Evolutionary conservation across 345 rosid species (phyloP).

Genomic region (Ailanthus altissimus): DNA sequence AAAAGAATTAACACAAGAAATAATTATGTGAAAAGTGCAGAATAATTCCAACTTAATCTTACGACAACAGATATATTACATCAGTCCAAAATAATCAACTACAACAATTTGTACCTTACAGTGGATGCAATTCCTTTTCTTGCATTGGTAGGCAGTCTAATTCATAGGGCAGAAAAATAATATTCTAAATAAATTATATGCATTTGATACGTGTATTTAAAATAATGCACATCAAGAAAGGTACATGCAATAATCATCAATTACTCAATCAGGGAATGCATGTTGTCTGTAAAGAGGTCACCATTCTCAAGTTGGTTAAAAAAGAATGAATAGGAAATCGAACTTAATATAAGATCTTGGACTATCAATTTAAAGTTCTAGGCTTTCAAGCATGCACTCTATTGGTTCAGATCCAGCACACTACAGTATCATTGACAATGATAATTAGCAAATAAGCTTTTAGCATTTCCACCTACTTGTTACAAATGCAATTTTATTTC

Average conservation of each 20-base stretch:
- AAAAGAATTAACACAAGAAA: too few species aligned
- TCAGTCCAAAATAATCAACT: too few species aligned
- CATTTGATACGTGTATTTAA: not conserved
- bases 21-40: too few species aligned
- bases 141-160: not conserved
- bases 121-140: not conserved
- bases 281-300: not conserved
- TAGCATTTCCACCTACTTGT: not conserved
- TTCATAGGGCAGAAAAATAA: not conserved
- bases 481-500: not conserved
- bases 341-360: not conserved
- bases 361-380: constrained; percentile 4
- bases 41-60: too few species aligned
- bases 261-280: not conserved
- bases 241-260: not conserved
- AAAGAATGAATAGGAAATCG: not conserved
- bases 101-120: too few species aligned
- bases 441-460: not conserved
- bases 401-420: not conserved
- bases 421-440: not conserved
- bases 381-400: not conserved
- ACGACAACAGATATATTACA: too few species aligned
- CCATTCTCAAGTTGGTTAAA: not conserved
- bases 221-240: not conserved
- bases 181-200: constrained; percentile 1